Evolutionary conservation across 1,284 basidiomycete genomes (phyloP), one percentile per base, ranked within the genome.

Genomic region (Microstroma glucosiphilum): DNA sequence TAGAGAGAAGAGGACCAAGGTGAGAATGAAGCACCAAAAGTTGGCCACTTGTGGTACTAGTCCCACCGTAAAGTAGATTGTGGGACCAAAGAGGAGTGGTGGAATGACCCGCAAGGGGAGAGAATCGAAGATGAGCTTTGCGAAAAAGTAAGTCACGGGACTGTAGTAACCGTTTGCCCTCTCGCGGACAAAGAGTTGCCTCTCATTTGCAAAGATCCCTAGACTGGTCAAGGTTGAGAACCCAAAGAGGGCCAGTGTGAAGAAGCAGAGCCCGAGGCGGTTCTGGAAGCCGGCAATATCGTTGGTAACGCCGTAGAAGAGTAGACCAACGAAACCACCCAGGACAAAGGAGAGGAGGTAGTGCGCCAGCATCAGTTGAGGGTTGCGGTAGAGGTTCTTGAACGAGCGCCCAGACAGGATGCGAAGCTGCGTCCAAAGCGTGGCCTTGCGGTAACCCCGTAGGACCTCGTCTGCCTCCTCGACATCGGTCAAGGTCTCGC

Each of bases 151-250:
- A 2, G 92, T 93, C 74, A 92, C 87, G 0, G 94, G 89, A 0
- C 90, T 89, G 79, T 98, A 97, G 80, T 98, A 98, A 4, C 93
- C 92, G 71, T 98, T 98, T 0, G 93, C 87, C 68, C 92, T 91
- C 81, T 98, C 94, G 23, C 94, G 86, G 85, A 96, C 96, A 82
- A 96, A 98, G 49, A 97, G 81, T 65, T 96, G 88, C 19, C 94
- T 85, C 79, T 98, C 94, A 72, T 90, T 91, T 4, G 92, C 90
- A 78, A 97, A 97, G 56, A 96, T 81, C 7, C 90, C 90, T 59
- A 97, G 81, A 64, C 92, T 94, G 2, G 92, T 92, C 59, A 98
- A 80, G 74, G 91, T 93, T 13, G 93, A 93, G 82, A 98, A 97
- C 0, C 92, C 94, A 72, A 98, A 97, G 8, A 97, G 82, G 1